Evolutionary conservation across 1,284 basidiomycete genomes (phyloP), one percentile per base, ranked within the genome.

Genomic region (Irpex sp.): DNA sequence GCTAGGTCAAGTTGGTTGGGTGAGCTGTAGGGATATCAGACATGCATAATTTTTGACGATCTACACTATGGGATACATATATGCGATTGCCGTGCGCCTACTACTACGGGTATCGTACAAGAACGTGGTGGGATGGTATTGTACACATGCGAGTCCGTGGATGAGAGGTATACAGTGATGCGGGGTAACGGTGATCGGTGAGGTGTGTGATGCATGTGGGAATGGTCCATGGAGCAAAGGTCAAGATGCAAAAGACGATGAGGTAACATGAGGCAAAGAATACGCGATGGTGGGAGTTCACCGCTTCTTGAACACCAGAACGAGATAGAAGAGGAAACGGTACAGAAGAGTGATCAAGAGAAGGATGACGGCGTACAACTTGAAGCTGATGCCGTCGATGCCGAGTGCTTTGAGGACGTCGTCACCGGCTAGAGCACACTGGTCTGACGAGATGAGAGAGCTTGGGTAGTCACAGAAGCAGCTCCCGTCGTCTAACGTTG

Each of bases 381-480:
- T 53, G 51, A 65, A 66, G 51, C 56, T 61, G 57, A 69, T 65
- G 31, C 65, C 67, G 11, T 46, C 50, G 56, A 67, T 66, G 46
- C 39, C 65, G 59, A 69, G 59, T 9, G 60, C 50, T 62, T 66
- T 43, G 31, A 60, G 31, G 6, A 75, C 74, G 61, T 77, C 76
- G 59, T 73, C 57, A 37, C 76, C 69, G 15, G 70, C 54, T 59
- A 78, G 47, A 17, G 68, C 70, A 55, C 72, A 74, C 50, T 68
- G 51, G 11, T 59, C 67, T 37, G 57, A 63, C 58, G 71, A 60
- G 63, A 71, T 46, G 15, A 73, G 68, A 15, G 71, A 69, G 62
- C 68, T 68, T 17, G 67, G 62, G 56, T 71, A 77, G 59, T 69
- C 70, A 69, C 75, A 77, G 49, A 69, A 64, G 64, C 74, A 74